Evolutionary conservation across 371 early-diverging fungal genomes (phyloP).

Genomic region (Rhizopus microsporus): DNA sequence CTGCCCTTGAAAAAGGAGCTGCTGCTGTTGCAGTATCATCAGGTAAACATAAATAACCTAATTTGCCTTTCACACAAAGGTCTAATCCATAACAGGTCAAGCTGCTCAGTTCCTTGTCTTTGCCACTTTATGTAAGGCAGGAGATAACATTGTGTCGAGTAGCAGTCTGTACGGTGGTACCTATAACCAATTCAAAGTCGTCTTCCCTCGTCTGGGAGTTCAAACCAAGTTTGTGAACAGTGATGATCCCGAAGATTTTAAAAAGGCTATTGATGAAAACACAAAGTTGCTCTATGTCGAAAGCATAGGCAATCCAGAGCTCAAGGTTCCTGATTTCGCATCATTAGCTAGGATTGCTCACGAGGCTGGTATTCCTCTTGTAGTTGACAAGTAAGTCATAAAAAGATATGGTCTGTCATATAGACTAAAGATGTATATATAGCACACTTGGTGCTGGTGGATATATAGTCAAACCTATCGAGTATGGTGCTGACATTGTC

Average conservation of each 20-base stretch:
- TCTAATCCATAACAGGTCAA: constrained; percentile 45
- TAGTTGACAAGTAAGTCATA: constrained; percentile 79
- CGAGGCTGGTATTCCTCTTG: constrained; percentile 77
- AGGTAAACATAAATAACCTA: constrained; percentile 17
- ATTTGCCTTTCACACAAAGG: not conserved
- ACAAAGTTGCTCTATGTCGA: constrained; percentile 89
- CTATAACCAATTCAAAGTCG: constrained; percentile 85
- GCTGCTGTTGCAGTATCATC: constrained; percentile 57
- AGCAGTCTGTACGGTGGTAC: constrained; percentile 85
- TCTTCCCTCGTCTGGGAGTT: constrained; percentile 82
- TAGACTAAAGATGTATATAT: constrained; percentile 41
- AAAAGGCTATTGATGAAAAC: constrained; percentile 73
- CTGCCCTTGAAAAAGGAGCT: constrained; percentile 85
- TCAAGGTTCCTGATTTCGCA: constrained; percentile 81
- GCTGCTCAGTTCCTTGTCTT: constrained; percentile 85
- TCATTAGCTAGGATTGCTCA: constrained; percentile 80
- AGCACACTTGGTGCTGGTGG: constrained; percentile 94
- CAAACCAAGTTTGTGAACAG: constrained; percentile 71
- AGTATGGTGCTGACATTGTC: constrained; percentile 91
- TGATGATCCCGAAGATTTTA: constrained; percentile 66
- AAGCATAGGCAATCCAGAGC: constrained; percentile 87
- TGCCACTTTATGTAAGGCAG: constrained; percentile 69
- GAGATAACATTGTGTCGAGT: constrained; percentile 85
- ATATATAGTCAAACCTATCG: constrained; percentile 82
- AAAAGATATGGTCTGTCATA: not conserved